Percentiles rank a stretch among this genome's conserved stretches.
Conservation (phyloP, 2,329 filamentous ascomycete species). For the Colletotrichum sp. region DNA sequence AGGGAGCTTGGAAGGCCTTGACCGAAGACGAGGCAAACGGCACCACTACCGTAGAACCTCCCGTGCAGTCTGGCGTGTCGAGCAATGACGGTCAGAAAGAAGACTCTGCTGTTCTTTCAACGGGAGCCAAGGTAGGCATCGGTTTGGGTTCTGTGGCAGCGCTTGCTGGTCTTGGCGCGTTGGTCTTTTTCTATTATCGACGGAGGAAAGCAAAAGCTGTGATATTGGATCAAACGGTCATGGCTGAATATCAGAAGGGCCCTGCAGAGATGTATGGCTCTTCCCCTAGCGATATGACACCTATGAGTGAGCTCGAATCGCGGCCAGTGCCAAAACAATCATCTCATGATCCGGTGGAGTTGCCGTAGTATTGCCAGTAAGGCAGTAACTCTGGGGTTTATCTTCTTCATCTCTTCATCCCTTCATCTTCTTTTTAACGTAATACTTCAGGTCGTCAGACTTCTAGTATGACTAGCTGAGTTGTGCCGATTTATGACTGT, state of each 20-base stretch:
- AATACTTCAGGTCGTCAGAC: not conserved
- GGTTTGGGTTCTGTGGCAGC: not conserved
- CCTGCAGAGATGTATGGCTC: not conserved
- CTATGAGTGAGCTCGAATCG: not conserved
- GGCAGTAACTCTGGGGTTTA: not conserved
- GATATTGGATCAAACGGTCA: not conserved
- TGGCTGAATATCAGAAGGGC: not conserved
- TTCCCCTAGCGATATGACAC: not conserved
- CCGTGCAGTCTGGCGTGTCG: not conserved
- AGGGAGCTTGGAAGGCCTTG: slow-evolving; percentile 32
- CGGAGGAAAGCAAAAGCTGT: not conserved
- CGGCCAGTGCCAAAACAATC: not conserved
- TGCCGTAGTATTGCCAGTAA: not conserved
- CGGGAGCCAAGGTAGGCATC: not conserved
- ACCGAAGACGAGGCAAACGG: slow-evolving; percentile 22
- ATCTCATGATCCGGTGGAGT: not conserved
- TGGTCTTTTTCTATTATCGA: not conserved
- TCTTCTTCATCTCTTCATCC: no score
- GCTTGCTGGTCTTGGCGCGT: not conserved
- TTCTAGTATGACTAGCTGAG: not conserved
- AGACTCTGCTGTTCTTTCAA: not conserved
- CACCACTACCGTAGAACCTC: not conserved
- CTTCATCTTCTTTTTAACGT: not conserved
- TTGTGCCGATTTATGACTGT: not conserved
- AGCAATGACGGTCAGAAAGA: not conserved